Conservation (phyloP, 1,284 basidiomycete species). For the Porogramme epimiltina region DNA sequence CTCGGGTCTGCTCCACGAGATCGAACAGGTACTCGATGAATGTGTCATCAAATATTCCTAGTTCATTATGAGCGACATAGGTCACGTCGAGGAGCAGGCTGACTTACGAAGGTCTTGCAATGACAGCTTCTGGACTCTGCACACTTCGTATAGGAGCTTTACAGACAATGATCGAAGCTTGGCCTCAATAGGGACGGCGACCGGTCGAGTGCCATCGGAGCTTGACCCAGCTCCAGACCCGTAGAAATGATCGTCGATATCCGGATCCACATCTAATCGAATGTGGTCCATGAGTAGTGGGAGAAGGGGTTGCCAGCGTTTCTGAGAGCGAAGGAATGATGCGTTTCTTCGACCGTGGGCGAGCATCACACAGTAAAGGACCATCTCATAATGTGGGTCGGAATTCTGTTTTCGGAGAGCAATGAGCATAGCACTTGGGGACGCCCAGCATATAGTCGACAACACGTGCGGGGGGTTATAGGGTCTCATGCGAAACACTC, state of each 20-base stretch:
- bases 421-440: background rate
- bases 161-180: constrained; percentile 76
- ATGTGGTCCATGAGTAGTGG: constrained; percentile 83
- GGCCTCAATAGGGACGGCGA: constrained; percentile 76
- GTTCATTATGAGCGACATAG: background rate
- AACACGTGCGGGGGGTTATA: no score
- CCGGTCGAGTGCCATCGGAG: constrained; percentile 35
- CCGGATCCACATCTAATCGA: constrained; percentile 67
- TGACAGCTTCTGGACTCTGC: constrained; percentile 83
- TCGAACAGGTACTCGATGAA: constrained; percentile 94
- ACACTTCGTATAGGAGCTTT: constrained; percentile 86
- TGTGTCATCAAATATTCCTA: constrained; percentile 77
- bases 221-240: constrained; percentile 30
- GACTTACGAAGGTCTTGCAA: constrained; percentile 73
- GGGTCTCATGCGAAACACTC: no score
- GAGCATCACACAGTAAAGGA: constrained; percentile 80
- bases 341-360: constrained; percentile 72
- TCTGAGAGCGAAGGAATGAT: constrained; percentile 75
- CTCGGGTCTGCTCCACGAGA: constrained; percentile 89
- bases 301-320: constrained; percentile 82
- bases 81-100: background rate
- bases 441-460: no score
- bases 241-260: constrained; percentile 63
- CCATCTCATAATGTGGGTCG: constrained; percentile 85
- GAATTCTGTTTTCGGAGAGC: constrained; percentile 65